Evolutionary conservation across 2,329 filamentous ascomycete species (phyloP).

Genomic region (Neopestalotiopsis sp.): DNA sequence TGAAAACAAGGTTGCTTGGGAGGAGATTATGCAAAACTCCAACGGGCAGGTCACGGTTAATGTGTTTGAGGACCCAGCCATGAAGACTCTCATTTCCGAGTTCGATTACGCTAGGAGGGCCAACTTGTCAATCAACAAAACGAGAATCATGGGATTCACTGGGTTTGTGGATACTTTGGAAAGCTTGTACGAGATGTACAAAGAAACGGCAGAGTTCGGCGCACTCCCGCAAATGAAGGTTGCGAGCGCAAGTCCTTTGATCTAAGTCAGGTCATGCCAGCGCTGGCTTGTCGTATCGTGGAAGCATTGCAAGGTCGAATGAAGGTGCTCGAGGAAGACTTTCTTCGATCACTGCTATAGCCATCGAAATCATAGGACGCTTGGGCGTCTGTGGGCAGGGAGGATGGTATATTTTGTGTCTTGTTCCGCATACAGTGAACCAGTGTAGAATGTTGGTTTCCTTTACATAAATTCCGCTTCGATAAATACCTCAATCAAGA

Average conservation of each 20-base stretch:
- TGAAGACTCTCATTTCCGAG: background rate
- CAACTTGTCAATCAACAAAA: background rate
- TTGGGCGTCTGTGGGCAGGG: no score
- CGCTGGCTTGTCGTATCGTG: no score
- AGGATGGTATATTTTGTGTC: no score
- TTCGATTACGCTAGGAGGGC: background rate
- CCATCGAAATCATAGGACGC: no score
- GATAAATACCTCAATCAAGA: no score
- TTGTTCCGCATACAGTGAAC: no score
- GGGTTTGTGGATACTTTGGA: background rate
- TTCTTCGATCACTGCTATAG: no score
- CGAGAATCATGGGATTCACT: background rate
- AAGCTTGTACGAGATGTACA: background rate
- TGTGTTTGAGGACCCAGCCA: background rate
- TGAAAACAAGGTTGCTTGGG: background rate
- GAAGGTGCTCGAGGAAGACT: no score
- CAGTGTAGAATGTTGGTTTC: no score
- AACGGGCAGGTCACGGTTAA: background rate
- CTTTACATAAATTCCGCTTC: no score
- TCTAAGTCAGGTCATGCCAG: background rate
- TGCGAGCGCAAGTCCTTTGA: background rate
- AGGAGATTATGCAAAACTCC: background rate
- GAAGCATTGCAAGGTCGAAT: no score
- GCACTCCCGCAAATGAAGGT: background rate
- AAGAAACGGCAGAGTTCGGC: background rate